These are phyloP conservation scores for Ichthyophthirius multifiliis DNA, from an alignment of 169 alveolate genomes.

Conservation along the genomic window DNA sequence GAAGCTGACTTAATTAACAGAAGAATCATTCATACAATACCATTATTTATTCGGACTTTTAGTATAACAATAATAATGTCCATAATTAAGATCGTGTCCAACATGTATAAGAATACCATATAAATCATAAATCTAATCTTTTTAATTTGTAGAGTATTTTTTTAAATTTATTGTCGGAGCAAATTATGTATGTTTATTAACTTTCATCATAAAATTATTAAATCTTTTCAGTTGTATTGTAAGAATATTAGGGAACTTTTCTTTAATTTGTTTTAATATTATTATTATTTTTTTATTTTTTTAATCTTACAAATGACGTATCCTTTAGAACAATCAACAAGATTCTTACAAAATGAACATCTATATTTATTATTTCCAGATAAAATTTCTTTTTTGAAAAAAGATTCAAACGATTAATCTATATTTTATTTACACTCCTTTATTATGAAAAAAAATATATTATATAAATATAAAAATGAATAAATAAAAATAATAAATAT, in stretches of 20 bases:
- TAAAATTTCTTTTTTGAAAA: background rate
- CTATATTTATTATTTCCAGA: constrained; percentile 10
- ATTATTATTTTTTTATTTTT: background rate
- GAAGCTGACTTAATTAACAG: background rate
- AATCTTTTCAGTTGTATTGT: constrained; percentile 6
- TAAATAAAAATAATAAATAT: background rate
- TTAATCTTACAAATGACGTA: background rate
- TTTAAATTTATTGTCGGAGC: background rate
- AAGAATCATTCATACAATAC: constrained; percentile 10
- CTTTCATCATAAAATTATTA: background rate
- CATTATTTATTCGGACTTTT: constrained; percentile 5
- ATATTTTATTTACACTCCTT: background rate
- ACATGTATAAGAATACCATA: constrained; percentile 1
- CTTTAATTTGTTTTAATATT: background rate
- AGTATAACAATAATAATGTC: constrained; percentile 9
- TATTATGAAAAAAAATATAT: background rate
- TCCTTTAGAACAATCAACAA: constrained; percentile 11
- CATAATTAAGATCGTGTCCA: background rate
- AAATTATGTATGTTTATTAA: background rate
- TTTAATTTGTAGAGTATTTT: background rate
- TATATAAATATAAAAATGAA: background rate
- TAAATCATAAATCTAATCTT: background rate
- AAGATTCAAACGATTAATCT: background rate
- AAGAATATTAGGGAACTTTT: background rate
- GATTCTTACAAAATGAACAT: constrained; percentile 7